Conservation (phyloP, 148 eudicot genomes). For the Heliosperma pusillum region DNA sequence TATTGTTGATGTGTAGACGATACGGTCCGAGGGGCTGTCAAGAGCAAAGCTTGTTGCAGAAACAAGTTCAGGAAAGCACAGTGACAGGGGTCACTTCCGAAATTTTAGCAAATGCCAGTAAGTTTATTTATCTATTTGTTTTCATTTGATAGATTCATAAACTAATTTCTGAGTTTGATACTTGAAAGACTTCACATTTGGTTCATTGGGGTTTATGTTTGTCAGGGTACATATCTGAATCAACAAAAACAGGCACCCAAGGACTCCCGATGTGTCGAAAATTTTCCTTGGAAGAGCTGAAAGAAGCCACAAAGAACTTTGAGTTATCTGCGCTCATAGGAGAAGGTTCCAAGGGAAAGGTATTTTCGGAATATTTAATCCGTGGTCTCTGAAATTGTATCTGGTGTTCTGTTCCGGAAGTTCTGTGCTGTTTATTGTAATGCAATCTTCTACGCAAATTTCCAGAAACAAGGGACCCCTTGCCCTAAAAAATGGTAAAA, state of each 20-base stretch:
- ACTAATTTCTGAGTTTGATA: background rate
- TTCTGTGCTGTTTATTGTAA: background rate
- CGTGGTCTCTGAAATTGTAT: background rate
- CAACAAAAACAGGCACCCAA: slow-evolving; percentile 50
- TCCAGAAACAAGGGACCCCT: too few relatives aligned
- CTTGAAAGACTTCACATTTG: background rate
- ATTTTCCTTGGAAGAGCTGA: slow-evolving; percentile 55
- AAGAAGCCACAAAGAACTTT: slow-evolving; percentile 64
- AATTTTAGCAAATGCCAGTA: slow-evolving; percentile 70
- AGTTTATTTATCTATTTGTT: slow-evolving; percentile 18
- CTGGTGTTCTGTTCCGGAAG: background rate
- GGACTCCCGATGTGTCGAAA: slow-evolving; percentile 46
- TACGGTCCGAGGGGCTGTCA: slow-evolving; percentile 44
- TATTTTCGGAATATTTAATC: slow-evolving; percentile 18
- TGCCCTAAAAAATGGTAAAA: too few relatives aligned
- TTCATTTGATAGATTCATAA: background rate
- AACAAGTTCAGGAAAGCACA: slow-evolving; percentile 45
- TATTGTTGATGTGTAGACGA: slow-evolving; percentile 36
- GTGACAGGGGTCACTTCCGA: slow-evolving; percentile 47
- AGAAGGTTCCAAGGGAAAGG: slow-evolving; percentile 73
- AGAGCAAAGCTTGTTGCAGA: slow-evolving; percentile 50
- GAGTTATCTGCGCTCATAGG: slow-evolving; percentile 47
- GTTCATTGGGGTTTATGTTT: slow-evolving; percentile 20
- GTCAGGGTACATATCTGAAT: slow-evolving; percentile 58
- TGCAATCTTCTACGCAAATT: too few relatives aligned